Percentiles rank a stretch among this genome's conserved stretches.
phyloP scores from a whole-genome alignment of 2,329 filamentous ascomycete genomes.

The Diaporthe longicolla region DNA sequence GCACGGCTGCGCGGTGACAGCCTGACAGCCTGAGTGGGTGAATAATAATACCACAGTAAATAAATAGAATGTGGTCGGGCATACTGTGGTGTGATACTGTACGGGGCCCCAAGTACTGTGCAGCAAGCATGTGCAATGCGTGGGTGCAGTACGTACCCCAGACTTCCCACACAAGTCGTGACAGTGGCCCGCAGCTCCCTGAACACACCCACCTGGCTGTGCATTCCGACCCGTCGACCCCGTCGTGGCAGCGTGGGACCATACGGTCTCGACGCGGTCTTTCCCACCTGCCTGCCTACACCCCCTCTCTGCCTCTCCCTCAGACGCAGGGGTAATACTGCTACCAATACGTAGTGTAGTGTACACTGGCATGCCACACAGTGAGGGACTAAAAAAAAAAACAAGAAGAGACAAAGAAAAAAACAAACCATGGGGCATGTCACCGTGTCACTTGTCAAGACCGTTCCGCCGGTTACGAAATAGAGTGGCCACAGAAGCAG shows the following conservation, averaged over 20 bases:
- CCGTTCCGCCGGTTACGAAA: constrained; percentile 2
- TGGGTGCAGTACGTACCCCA: constrained; percentile 30
- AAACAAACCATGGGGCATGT: constrained; percentile 11
- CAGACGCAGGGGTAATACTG: constrained; percentile 31
- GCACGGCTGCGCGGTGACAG: neutral
- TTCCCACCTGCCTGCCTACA: constrained; percentile 22
- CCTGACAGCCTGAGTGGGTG: neutral
- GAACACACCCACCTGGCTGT: constrained; percentile 34
- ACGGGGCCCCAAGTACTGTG: constrained; percentile 13
- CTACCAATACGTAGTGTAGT: neutral
- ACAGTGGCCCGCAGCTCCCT: constrained; percentile 18
- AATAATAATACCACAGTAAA: neutral
- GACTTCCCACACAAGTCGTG: neutral
- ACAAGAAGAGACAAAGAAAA: constrained; percentile 5
- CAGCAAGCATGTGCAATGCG: neutral
- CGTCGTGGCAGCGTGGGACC: constrained; percentile 34
- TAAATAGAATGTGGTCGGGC: constrained; percentile 1
- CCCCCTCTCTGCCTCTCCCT: neutral
- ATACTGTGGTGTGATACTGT: constrained; percentile 27
- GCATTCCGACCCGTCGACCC: constrained; percentile 35
- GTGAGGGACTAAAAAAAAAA: neutral
- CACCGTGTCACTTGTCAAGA: constrained; percentile 1
- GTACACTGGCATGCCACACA: constrained; percentile 1
- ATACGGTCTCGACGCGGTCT: constrained; percentile 35
- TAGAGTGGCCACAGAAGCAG: constrained; percentile 1